A percentile compares a stretch with the other conserved stretches of the same genome.
These are phyloP conservation scores for Atractiella rhizophila DNA, from an alignment of 768 basidiomycete genomes.

Conservation along the genomic window DNA sequence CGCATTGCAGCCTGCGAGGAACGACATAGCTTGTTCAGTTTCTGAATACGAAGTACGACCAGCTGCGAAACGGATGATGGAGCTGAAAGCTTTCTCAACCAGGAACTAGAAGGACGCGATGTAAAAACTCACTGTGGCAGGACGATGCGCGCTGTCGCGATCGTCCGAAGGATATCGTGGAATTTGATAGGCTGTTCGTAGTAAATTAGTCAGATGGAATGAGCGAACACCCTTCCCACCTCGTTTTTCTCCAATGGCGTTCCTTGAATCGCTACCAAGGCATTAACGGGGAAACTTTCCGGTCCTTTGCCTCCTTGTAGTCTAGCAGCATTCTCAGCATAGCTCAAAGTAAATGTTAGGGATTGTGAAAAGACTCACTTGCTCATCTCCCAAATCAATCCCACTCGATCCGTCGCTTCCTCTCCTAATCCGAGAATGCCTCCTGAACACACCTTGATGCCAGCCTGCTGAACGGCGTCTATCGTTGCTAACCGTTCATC, in stretches of 20 bases:
- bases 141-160: slow-evolving; percentile 79
- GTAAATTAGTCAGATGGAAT: not conserved
- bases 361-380: slow-evolving; percentile 32
- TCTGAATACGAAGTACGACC: slow-evolving; percentile 71
- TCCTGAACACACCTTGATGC: slow-evolving; percentile 89
- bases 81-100: slow-evolving; percentile 1
- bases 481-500: slow-evolving; percentile 83
- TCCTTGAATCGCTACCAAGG: slow-evolving; percentile 79
- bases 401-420: slow-evolving; percentile 63
- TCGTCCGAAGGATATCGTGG: slow-evolving; percentile 67
- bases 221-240: slow-evolving; percentile 24
- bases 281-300: slow-evolving; percentile 97
- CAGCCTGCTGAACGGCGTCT: slow-evolving; percentile 66
- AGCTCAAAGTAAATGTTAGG: not conserved
- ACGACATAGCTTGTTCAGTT: slow-evolving; percentile 87
- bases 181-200: slow-evolving; percentile 41
- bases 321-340: slow-evolving; percentile 24
- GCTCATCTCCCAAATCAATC: slow-evolving; percentile 76
- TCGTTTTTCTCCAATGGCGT: slow-evolving; percentile 82
- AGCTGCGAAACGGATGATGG: slow-evolving; percentile 85
- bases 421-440: slow-evolving; percentile 90
- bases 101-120: not conserved
- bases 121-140: slow-evolving; percentile 36
- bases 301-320: slow-evolving; percentile 91
- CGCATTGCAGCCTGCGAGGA: slow-evolving; percentile 95